A percentile compares a stretch with the other conserved stretches of the same genome.
Conservation (phyloP, 2,329 filamentous ascomycete genomes). For the Fusarium compactum region DNA sequence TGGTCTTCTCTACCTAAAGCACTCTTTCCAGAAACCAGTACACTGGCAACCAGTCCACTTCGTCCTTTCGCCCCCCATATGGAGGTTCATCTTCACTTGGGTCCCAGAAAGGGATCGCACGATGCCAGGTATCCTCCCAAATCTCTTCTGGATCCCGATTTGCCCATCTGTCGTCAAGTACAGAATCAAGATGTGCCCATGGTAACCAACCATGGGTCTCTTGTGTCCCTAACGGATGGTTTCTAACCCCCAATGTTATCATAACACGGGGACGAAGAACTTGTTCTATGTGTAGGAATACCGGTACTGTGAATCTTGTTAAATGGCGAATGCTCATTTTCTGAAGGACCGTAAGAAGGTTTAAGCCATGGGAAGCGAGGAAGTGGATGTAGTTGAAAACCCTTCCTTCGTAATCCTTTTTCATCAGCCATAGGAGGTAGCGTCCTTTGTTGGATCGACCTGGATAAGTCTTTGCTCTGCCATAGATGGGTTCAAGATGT, state of each 20-base stretch:
- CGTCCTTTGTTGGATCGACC: too few relatives aligned
- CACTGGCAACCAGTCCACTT: too few relatives aligned
- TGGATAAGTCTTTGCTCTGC: too few relatives aligned
- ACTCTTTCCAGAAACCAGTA: too few relatives aligned
- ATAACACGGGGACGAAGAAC: too few relatives aligned
- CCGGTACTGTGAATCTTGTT: neutral
- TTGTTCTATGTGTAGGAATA: neutral
- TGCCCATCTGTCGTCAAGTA: accelerated
- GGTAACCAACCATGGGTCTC: neutral
- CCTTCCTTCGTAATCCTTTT: too few relatives aligned
- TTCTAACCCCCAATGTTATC: too few relatives aligned
- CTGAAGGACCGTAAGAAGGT: neutral
- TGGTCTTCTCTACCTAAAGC: too few relatives aligned
- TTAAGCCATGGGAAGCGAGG: neutral
- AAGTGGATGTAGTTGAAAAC: neutral
- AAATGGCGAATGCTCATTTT: neutral
- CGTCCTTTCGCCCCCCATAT: too few relatives aligned
- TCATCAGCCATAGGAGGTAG: too few relatives aligned
- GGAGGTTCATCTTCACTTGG: neutral
- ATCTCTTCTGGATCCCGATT: too few relatives aligned
- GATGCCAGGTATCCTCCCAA: neutral
- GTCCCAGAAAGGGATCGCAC: neutral
- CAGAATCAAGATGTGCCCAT: neutral
- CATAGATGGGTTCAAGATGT: neutral
- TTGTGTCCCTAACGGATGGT: neutral